Conservation (phyloP, 192 early-diverging fungal genomes). For the Linderina pennispora region DNA sequence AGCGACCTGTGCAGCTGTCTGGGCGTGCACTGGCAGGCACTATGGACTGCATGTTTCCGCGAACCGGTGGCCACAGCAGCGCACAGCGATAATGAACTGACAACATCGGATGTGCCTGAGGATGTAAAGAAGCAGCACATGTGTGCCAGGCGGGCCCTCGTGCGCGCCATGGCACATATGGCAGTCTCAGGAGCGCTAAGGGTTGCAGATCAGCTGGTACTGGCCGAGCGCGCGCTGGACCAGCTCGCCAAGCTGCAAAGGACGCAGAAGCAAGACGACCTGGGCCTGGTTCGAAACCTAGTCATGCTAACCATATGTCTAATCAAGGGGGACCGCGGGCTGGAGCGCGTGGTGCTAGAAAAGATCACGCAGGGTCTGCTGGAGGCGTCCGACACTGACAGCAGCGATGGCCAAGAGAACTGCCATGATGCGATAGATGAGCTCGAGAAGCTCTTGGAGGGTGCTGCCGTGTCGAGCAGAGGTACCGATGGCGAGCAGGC, state of each 20-base stretch:
- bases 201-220: constrained; percentile 5
- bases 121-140: no score
- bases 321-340: constrained; percentile 2
- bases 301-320: no score
- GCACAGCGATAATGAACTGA: no score
- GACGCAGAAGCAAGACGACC: no score
- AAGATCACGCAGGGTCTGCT: constrained; percentile 9
- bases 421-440: neutral
- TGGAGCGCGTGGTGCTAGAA: constrained; percentile 23
- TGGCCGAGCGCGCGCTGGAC: constrained; percentile 17
- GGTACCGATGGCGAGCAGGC: neutral
- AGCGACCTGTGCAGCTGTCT: constrained; percentile 15
- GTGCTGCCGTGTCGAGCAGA: constrained; percentile 6
- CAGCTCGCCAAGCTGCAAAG: constrained; percentile 23
- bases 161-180: no score
- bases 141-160: no score
- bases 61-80: neutral
- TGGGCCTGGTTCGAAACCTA: no score
- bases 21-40: constrained; percentile 15
- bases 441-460: constrained; percentile 10
- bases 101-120: no score
- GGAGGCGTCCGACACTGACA: neutral
- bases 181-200: constrained; percentile 3
- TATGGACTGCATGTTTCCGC: constrained; percentile 27
- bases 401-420: neutral